Conservation (phyloP, 352 stramenopile species). For the Globisporangium sylvaticum region DNA sequence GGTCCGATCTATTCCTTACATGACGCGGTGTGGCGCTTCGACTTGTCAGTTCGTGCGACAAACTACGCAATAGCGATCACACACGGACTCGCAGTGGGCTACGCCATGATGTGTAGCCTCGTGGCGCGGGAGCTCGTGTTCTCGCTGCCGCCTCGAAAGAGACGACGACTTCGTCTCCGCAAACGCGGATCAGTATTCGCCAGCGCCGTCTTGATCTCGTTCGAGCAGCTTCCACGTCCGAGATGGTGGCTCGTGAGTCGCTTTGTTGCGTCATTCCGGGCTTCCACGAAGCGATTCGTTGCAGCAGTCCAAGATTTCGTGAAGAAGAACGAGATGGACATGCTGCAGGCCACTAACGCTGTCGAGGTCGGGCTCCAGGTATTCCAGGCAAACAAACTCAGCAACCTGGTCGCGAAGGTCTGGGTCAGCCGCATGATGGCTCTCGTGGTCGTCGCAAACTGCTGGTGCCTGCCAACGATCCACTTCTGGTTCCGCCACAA, state of each 20-base stretch:
- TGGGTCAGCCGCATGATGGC: slow-evolving; percentile 21
- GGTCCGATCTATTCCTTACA: not conserved
- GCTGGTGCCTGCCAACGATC: slow-evolving; percentile 17
- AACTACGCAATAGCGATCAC: slow-evolving; percentile 10
- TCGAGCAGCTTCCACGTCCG: not conserved
- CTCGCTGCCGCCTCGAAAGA: not conserved
- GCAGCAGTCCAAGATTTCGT: not conserved
- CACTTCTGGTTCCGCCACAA: slow-evolving; percentile 5
- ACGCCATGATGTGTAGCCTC: slow-evolving; percentile 7
- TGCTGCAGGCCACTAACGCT: not conserved
- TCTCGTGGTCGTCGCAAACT: slow-evolving; percentile 14
- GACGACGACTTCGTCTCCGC: not conserved
- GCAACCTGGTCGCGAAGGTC: slow-evolving; percentile 8
- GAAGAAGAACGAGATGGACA: not conserved
- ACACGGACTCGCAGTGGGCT: slow-evolving; percentile 6
- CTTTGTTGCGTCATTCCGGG: not conserved
- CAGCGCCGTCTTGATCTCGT: not conserved
- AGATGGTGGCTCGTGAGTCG: slow-evolving; percentile 9
- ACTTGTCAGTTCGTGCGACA: not conserved
- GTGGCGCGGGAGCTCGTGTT: slow-evolving; percentile 16
- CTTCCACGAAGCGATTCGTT: not conserved
- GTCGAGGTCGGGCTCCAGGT: slow-evolving; percentile 21
- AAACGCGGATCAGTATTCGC: not conserved
- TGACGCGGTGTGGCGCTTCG: not conserved
- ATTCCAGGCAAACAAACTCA: slow-evolving; percentile 23